Base-by-base conservation (phyloP, 352 stramenopile species). In the Thraustochytrium sp. region DNA sequence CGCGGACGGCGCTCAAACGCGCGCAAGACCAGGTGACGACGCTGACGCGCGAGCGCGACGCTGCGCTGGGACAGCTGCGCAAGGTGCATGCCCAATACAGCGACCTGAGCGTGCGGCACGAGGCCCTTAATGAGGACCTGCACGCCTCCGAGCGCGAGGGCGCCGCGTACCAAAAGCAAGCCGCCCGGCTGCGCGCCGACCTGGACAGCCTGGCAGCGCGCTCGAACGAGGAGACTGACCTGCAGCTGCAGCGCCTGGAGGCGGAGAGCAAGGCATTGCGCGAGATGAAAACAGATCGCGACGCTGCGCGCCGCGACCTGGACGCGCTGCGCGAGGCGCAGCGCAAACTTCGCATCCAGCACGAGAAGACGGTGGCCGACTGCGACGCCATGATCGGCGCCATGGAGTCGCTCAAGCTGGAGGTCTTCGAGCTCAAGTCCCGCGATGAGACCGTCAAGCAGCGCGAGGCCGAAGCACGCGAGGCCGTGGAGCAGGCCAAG, bases 221-320 rank as follows among this genome's bases (percentile, higher is more conserved):
- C 5, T 42, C 68, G 8, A 80, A 80, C 46, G 48, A 61, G 44
- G 68, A 80, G 51, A 80, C 68, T 11, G 68, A 80, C 9, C 68
- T 80, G 1, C 68, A 80, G n/a, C n/a, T 55, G 34, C 68, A 80
- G 34, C 48, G 68, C 11, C 31, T 80, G 21, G 68, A 44, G 9
- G 31, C 31, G 0, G 68, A 46, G 2, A n/a, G 46, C 51, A 80
- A 80, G 68, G 18, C 26, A n/a, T 29, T 63, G 42, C 68, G 68
- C 44, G 36, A 80, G 11, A 34, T 44, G 23, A 8, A 8, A 8
- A 13, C 23, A 3, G n/a, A 3, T 0, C 68, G 31, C 9, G 68
- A 80, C 13, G 13, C 34, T 11, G 53, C 68, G 1, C 42, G 34
- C 3, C 68, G 40, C 18, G 68, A 80, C 26, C 34, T 80, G 23